Base-by-base conservation (phyloP, 768 basidiomycete genomes). In the Kwoniella sp. region DNA sequence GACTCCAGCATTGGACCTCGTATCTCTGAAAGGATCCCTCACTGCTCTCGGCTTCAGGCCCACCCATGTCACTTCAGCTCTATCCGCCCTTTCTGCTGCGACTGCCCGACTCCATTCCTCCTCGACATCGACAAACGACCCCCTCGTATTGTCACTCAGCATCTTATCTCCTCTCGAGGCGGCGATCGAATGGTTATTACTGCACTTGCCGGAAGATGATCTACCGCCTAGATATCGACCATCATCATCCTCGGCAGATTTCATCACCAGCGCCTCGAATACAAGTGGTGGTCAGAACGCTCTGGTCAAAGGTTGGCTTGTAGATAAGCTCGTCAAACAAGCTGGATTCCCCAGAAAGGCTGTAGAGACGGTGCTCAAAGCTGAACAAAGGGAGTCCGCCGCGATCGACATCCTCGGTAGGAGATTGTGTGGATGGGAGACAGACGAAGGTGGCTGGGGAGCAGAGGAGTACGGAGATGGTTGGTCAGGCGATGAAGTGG, bases 181-280 rank as follows among this genome's bases (percentile, higher is more conserved):
- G 0, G 87, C 87, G 57, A 88, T 93, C 51, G 90, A 93, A 70
- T 92, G 91, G 81, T 84, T 96, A 2, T 84, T 95, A 51, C 84
- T 95, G 23, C 86, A 91, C 71, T 76, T 90, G 4, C 90, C 93
- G 0, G 93, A 97, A 82, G 89, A 90, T 63, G 93, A 95, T 71
- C 85, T 96, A 4, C 94, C 94, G 0, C 56, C 59, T 8, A 58
- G 78, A 26, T 82, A 82, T 65, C 68, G 75, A 22, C 70, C 81
- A 0, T 69, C 76, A 3, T 77, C 76, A 4, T 63, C 74, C 15
- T 74, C 76, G 11, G 68, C 72, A 31, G 81, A 82, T 58, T 81
- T 82, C 67, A 74, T 82, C 50, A 73, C 73, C 0, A 66, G 74
- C 0, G 76, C 69, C 17, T 68, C 68, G 29, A 70, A 71, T 22